Evolutionary conservation across 164 flowering plant genomes (phyloP).

Genomic region (Stephania cephalantha): DNA sequence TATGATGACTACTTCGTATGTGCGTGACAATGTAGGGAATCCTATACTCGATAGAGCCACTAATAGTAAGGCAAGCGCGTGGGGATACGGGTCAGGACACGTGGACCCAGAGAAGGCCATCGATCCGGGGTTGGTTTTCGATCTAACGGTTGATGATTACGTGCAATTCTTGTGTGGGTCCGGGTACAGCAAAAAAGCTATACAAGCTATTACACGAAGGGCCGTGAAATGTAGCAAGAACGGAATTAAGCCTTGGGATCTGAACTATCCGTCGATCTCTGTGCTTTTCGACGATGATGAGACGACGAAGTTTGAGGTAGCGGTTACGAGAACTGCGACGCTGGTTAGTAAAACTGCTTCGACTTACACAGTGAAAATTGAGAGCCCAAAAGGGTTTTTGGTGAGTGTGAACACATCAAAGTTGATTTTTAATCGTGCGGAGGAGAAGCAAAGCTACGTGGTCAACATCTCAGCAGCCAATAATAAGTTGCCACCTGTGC

Average conservation of each 20-base stretch:
- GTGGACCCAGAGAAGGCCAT: slow-evolving; percentile 38
- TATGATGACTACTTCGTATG: too few relatives aligned
- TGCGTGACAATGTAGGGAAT: too few relatives aligned
- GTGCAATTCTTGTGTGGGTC: slow-evolving; percentile 34
- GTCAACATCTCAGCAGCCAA: slow-evolving; percentile 23
- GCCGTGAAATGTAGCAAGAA: slow-evolving; percentile 17
- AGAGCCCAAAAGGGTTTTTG: slow-evolving; percentile 11
- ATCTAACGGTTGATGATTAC: slow-evolving; percentile 15
- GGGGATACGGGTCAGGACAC: slow-evolving; percentile 47
- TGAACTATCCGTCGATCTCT: too few relatives aligned
- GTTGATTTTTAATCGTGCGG: too few relatives aligned
- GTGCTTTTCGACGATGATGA: too few relatives aligned
- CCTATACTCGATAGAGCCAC: too few relatives aligned
- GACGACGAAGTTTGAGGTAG: too few relatives aligned
- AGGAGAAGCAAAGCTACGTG: slow-evolving; percentile 26
- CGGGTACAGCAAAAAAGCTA: slow-evolving; percentile 5
- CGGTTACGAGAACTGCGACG: slow-evolving; percentile 2
- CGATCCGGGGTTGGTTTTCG: slow-evolving; percentile 42
- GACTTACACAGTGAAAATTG: slow-evolving; percentile 19
- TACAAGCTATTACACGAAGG: slow-evolving; percentile 17
- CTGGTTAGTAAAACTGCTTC: background rate
- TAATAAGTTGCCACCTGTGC: slow-evolving; percentile 5
- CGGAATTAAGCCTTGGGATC: too few relatives aligned
- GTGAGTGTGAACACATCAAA: slow-evolving; percentile 25
- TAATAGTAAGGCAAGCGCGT: slow-evolving; percentile 2